Base-by-base conservation (phyloP, 305 asterid species). In the Caryopteris hybrid region DNA sequence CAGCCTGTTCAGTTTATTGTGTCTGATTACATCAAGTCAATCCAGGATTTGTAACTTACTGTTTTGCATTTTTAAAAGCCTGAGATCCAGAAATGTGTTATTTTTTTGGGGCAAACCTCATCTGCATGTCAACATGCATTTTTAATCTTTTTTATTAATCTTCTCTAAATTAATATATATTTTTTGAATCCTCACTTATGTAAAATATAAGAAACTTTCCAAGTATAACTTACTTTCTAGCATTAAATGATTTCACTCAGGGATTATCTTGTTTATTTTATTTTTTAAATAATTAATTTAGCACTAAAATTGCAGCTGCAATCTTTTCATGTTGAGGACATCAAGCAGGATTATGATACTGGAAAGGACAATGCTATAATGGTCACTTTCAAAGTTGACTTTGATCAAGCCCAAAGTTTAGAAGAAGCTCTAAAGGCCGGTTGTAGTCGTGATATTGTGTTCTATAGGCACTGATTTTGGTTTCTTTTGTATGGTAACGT, bases 271-370 rank as follows among this genome's bases (percentile, higher is more conserved):
- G 6, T 53, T 41, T 11, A 58, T 3, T 3, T 31, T 13, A 23
- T 5, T 1, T n/a, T n/a, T n/a, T n/a, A 47, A 47, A 17, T 13
- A 64, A 0, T 23, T 12, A 17, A 39, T 18, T 43, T 68, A 38
- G 54, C 47, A 5, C 65, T 51, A 59, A 11, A 22, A 38, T 67
- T 73, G 82, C 96, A 93, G 99, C 94, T 93, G 51, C 99, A 90
- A 69, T 72, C 85, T 9, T 88, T 80, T 77, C 74, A 90, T 81
- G 97, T 73, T 38, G 99, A 93, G 81, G 96, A 90, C 72, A 90
- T 93, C 77, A 86, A 87, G 78, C 97, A 93, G 82, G 96, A 93
- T 78, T 93, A 93, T 69, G 96, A 93, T 33, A 93, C 96, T 6
- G 99, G 97, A 61, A 90, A 90, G 75, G 95, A 85, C 75, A 88